phyloP scores from a whole-genome alignment of 2,329 filamentous ascomycete species.

The Xylariaceae sp. region DNA sequence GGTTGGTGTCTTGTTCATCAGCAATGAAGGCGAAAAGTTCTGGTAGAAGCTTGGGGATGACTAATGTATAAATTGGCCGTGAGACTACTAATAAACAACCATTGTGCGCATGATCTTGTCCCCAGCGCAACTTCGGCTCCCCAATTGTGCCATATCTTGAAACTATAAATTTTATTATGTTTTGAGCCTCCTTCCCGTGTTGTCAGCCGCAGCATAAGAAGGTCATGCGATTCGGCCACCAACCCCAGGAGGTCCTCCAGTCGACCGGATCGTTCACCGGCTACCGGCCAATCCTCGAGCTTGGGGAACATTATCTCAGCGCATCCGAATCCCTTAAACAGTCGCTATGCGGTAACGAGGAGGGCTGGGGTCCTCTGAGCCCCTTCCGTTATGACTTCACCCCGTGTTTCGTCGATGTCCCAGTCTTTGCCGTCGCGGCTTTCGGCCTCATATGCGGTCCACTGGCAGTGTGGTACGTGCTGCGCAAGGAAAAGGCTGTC shows the following conservation, averaged over 20 bases:
- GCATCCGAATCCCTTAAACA: slow-evolving; percentile 49
- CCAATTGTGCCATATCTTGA: slow-evolving; percentile 28
- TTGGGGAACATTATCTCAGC: slow-evolving; percentile 57
- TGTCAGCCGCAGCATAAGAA: slow-evolving; percentile 13
- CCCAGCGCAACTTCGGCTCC: slow-evolving; percentile 16
- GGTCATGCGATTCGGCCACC: slow-evolving; percentile 36
- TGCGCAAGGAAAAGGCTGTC: slow-evolving; percentile 60
- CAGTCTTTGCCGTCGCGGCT: slow-evolving; percentile 70
- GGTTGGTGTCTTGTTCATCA: not conserved
- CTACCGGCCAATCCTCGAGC: slow-evolving; percentile 43
- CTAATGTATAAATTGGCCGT: too few relatives aligned
- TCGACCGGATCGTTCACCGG: slow-evolving; percentile 59
- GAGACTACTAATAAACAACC: too few relatives aligned
- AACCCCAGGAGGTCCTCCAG: slow-evolving; percentile 44
- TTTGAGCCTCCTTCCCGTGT: slow-evolving; percentile 19
- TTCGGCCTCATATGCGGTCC: slow-evolving; percentile 76
- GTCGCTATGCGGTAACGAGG: slow-evolving; percentile 77
- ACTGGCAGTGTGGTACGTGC: slow-evolving; percentile 72
- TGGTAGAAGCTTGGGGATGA: not conserved
- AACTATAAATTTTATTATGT: slow-evolving; percentile 24
- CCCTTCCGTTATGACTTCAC: slow-evolving; percentile 87
- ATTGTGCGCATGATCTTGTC: too few relatives aligned
- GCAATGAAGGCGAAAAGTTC: not conserved
- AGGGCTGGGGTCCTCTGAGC: slow-evolving; percentile 95
- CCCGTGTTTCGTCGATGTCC: slow-evolving; percentile 93